Evolutionary conservation across 2,329 filamentous ascomycete genomes (phyloP).

Genomic region (Corniculantispora saksenae): DNA sequence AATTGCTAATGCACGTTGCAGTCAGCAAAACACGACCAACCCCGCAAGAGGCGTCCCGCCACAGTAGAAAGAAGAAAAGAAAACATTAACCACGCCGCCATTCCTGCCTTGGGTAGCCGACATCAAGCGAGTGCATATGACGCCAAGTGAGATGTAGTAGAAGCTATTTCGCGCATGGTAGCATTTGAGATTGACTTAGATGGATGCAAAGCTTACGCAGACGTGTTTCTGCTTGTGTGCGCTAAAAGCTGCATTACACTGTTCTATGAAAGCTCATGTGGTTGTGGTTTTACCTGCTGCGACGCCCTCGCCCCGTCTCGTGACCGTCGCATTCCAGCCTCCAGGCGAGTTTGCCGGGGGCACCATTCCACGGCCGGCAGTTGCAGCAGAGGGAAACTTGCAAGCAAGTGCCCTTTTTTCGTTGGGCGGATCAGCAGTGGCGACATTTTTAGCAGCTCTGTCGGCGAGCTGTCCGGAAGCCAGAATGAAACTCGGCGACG

Average conservation of each 20-base stretch:
- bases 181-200: constrained; percentile 16
- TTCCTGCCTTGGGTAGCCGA: not conserved
- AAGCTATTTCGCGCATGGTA: constrained; percentile 1
- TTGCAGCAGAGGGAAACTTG: not conserved
- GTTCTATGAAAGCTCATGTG: not conserved
- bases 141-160: not conserved
- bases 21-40: not conserved
- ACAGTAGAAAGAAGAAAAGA: not conserved
- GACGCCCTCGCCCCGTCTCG: not conserved
- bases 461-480: not conserved
- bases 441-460: not conserved
- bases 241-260: not conserved
- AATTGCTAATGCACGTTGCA: not conserved
- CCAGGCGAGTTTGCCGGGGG: not conserved
- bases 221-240: not conserved
- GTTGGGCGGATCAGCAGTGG: not conserved
- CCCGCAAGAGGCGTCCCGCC: not conserved
- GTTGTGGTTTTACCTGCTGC: not conserved
- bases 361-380: constrained; percentile 2
- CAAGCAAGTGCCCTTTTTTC: not conserved
- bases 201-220: constrained; percentile 2
- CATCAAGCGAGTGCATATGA: not conserved
- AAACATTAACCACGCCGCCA: not conserved
- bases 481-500: not conserved
- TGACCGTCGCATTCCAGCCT: constrained; percentile 3